Base-by-base conservation (phyloP, 1,139 yeast species). In the Eremothecium coryli region DNA sequence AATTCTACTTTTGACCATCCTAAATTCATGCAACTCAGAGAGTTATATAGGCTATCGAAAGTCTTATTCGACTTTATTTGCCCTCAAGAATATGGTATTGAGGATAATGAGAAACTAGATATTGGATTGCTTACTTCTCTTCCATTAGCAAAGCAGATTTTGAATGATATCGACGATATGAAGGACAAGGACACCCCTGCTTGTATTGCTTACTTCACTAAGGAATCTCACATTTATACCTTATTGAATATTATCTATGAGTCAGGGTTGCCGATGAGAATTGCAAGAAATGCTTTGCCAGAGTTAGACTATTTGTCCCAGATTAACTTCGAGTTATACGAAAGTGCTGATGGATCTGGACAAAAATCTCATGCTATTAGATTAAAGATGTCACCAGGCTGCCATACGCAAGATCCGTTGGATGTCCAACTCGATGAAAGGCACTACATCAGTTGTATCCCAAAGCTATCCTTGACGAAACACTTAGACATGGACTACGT, bases 81-180 rank as follows among this genome's bases (percentile, higher is more conserved):
- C 60, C 99, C 99, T 9, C 97, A 93, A 60, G 98, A 93, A 55
- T 93, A 93, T 54, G 99, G 99, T 44, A 93, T 93, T 46, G 88
- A 88, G 45, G 95, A 86, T 52, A 82, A 82, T 53, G 98, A 93
- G 57, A 93, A 93, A 56, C 68, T 93, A 41, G 98, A 93, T 57
- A 93, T 93, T 64, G 98, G 99, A 2, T 65, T 93, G 40, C 67
- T 93, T 48, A 93, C 99, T 0, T 85, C 96, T 1, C 69, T 93
- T 50, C 99, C 99, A 2, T 69, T 93, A 47, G 94, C 96, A 1
- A 82, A 78, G 57, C 95, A 85, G 60, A 82, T 93, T 26, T 60
- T 90, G 33, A 66, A 70, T 25, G 97, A 90, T 54, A 74, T 93
- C 38, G 78, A 82, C 41, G 73, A 73, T 35, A 84, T 90, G 72